Evolutionary conservation across 208 protist species (phyloP).

Genomic region (Vickermania spadyakhi): DNA sequence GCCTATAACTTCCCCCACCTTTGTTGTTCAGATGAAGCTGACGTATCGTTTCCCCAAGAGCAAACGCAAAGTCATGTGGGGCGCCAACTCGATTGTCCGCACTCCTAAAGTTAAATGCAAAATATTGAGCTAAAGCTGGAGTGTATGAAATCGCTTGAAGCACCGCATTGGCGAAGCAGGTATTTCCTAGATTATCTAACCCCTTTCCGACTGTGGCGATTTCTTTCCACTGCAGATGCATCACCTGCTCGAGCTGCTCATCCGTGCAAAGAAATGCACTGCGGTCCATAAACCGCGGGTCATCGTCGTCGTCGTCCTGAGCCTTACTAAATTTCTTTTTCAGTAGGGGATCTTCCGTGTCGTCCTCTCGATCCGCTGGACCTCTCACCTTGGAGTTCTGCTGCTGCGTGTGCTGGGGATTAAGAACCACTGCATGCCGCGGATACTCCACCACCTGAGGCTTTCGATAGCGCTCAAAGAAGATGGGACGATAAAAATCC

Average conservation of each 20-base stretch:
- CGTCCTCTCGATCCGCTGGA: constrained; percentile 9
- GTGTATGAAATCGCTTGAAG: constrained; percentile 81
- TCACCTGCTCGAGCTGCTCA: constrained; percentile 25
- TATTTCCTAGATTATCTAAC: constrained; percentile 84
- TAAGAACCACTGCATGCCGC: constrained; percentile 79
- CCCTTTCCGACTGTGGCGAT: constrained; percentile 52
- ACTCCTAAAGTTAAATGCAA: constrained; percentile 44
- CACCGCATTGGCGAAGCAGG: constrained; percentile 86
- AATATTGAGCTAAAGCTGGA: constrained; percentile 81
- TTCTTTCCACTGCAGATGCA: constrained; percentile 57
- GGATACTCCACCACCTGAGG: constrained; percentile 77
- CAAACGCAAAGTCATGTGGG: constrained; percentile 77
- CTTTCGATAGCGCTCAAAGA: constrained; percentile 82
- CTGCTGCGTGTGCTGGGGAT: constrained; percentile 67
- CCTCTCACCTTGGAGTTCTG: constrained; percentile 5
- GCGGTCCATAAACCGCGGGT: constrained; percentile 44
- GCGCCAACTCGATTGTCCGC: constrained; percentile 36
- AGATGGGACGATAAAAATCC: constrained; percentile 60
- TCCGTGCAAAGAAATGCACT: constrained; percentile 44
- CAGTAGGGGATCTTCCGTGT: constrained; percentile 6
- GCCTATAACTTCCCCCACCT: constrained; percentile 31
- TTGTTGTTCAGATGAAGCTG: constrained; percentile 31
- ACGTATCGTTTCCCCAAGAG: constrained; percentile 66
- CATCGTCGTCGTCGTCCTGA: constrained; percentile 38
- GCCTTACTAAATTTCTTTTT: constrained; percentile 3